phyloP scores from a whole-genome alignment of 2,329 filamentous ascomycete species.

The Xylaria sp. region DNA sequence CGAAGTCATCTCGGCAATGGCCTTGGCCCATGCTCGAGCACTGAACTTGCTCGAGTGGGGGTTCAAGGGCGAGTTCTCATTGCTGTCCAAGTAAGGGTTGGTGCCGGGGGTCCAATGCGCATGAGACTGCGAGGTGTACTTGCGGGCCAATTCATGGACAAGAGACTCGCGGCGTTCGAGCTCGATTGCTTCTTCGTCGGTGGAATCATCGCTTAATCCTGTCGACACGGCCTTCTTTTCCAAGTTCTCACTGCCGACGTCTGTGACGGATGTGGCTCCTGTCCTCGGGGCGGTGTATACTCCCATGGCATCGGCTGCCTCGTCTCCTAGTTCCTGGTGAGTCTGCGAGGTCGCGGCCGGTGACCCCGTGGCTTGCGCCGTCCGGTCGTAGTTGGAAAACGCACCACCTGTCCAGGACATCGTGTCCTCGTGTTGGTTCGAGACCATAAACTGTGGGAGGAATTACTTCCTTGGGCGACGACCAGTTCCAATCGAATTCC shows the following conservation, averaged over 20 bases:
- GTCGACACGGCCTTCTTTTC: conserved; percentile 20
- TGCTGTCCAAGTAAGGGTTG: conserved; percentile 48
- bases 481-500: too few relatives aligned
- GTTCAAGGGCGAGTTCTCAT: conserved; percentile 48
- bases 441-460: not conserved
- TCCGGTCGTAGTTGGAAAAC: conserved; percentile 46
- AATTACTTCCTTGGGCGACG: not conserved
- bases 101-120: conserved; percentile 29
- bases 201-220: conserved; percentile 14
- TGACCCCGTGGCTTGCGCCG: conserved; percentile 39
- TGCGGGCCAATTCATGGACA: conserved; percentile 52
- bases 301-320: not conserved
- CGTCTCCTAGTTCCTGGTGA: conserved; percentile 19
- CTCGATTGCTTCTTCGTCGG: conserved; percentile 21
- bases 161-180: conserved; percentile 39
- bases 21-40: conserved; percentile 54
- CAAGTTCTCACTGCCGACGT: conserved; percentile 18
- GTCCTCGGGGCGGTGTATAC: conserved; percentile 2
- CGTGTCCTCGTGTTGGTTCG: conserved; percentile 10
- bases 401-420: conserved; percentile 41
- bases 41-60: conserved; percentile 50
- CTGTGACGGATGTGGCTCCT: conserved; percentile 9
- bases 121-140: conserved; percentile 47
- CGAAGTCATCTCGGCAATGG: conserved; percentile 48
- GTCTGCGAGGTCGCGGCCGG: conserved; percentile 30